A percentile compares a stretch with the other conserved stretches of the same genome.
These are phyloP conservation scores for Xenoacremonium recifei DNA, from an alignment of 2,329 filamentous ascomycete species.

Conservation along the genomic window DNA sequence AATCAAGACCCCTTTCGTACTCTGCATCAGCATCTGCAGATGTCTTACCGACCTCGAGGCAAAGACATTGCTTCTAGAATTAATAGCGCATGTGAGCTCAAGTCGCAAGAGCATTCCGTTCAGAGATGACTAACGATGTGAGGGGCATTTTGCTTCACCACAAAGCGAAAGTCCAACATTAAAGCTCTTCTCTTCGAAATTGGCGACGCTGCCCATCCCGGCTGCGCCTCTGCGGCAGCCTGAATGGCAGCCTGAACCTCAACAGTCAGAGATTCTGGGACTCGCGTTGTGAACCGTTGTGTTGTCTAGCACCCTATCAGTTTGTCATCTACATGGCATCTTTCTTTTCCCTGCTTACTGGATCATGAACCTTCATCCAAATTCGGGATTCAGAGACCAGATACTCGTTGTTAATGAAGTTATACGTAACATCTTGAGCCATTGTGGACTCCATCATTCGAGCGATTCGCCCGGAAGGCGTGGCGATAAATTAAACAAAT, in stretches of 20 bases:
- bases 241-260: conserved; percentile 15
- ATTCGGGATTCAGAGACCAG: conserved; percentile 13
- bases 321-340: no score
- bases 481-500: no score
- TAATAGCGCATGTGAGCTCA: neutral
- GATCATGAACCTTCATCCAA: conserved; percentile 18
- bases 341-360: no score
- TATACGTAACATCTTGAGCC: conserved; percentile 6
- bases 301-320: conserved; percentile 5
- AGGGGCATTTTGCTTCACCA: conserved; percentile 4
- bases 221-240: conserved; percentile 10
- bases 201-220: conserved; percentile 5
- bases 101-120: neutral
- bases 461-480: no score
- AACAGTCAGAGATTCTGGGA: conserved; percentile 19
- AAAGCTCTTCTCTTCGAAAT: neutral
- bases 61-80: neutral
- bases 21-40: conserved; percentile 18
- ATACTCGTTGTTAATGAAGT: conserved; percentile 17
- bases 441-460: no score
- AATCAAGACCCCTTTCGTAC: conserved; percentile 18
- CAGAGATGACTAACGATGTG: conserved; percentile 5
- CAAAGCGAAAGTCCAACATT: conserved; percentile 5
- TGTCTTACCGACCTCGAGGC: conserved; percentile 19
- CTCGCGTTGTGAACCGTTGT: conserved; percentile 17